Conservation (phyloP, 2,329 filamentous ascomycete genomes). For the Metarhizium sp. region DNA sequence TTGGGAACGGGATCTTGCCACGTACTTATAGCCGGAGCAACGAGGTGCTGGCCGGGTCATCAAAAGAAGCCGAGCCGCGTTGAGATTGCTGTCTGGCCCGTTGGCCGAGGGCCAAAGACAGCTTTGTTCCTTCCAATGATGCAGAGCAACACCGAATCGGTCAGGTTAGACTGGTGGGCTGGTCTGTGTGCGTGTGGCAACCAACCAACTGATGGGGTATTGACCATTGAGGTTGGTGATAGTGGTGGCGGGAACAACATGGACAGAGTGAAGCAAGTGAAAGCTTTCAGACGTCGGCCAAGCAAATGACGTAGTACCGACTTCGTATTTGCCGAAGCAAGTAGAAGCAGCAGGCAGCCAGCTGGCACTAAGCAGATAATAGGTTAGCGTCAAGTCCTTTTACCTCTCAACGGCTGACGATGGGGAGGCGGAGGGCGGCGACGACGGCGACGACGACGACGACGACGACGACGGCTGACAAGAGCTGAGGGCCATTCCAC, state of each 20-base stretch:
- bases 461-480: too few species aligned
- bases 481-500: too few species aligned
- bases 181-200: too few species aligned
- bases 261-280: background rate
- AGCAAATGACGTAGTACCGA: conserved; percentile 13
- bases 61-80: background rate
- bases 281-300: background rate
- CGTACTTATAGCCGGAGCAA: conserved; percentile 1
- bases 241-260: background rate
- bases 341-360: background rate
- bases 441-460: background rate
- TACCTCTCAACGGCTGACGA: background rate
- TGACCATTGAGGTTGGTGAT: background rate
- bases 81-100: background rate
- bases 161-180: background rate
- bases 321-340: conserved; percentile 11
- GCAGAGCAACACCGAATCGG: background rate
- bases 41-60: background rate
- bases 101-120: background rate
- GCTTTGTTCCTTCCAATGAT: background rate
- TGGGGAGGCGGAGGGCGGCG: background rate
- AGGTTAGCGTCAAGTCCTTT: background rate
- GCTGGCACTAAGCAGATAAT: background rate
- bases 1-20: background rate
- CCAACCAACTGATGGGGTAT: too few species aligned